Evolutionary conservation across 352 stramenopile species (phyloP).

Genomic region (Phytophthora sansomeana): DNA sequence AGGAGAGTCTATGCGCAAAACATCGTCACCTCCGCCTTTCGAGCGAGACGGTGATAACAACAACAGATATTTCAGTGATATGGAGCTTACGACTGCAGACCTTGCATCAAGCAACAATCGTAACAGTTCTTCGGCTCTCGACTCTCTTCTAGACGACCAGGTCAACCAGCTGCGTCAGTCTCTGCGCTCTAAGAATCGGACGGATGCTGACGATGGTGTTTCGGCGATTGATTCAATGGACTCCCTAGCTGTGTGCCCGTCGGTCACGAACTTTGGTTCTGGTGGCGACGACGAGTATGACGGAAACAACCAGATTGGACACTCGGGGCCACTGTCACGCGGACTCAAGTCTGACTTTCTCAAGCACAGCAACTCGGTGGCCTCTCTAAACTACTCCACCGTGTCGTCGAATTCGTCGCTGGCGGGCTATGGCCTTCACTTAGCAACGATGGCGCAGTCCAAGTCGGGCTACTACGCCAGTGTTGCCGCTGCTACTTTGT

Average conservation of each 20-base stretch:
- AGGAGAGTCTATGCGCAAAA: conserved; percentile 43
- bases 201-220: conserved; percentile 26
- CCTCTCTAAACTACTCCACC: conserved; percentile 53
- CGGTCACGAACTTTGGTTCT: conserved; percentile 30
- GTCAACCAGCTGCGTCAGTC: conserved; percentile 41
- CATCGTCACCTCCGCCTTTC: conserved; percentile 32
- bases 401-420: conserved; percentile 57
- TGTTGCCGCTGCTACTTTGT: conserved; percentile 38
- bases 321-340: conserved; percentile 19
- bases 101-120: conserved; percentile 27
- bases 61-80: conserved; percentile 38
- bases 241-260: conserved; percentile 41
- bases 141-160: conserved; percentile 44
- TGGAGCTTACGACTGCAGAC: conserved; percentile 41
- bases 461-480: conserved; percentile 41
- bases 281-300: conserved; percentile 37
- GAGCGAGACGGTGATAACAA: conserved; percentile 42
- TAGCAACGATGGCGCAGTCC: conserved; percentile 45
- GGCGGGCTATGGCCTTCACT: conserved; percentile 48
- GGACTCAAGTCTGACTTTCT: conserved; percentile 31
- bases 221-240: conserved; percentile 40
- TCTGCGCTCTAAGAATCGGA: conserved; percentile 24
- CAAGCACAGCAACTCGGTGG: conserved; percentile 46
- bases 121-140: conserved; percentile 22
- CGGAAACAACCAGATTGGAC: conserved; percentile 40